phyloP scores from a whole-genome alignment of 164 flowering plant genomes.

The Nymphaea thermarum region DNA sequence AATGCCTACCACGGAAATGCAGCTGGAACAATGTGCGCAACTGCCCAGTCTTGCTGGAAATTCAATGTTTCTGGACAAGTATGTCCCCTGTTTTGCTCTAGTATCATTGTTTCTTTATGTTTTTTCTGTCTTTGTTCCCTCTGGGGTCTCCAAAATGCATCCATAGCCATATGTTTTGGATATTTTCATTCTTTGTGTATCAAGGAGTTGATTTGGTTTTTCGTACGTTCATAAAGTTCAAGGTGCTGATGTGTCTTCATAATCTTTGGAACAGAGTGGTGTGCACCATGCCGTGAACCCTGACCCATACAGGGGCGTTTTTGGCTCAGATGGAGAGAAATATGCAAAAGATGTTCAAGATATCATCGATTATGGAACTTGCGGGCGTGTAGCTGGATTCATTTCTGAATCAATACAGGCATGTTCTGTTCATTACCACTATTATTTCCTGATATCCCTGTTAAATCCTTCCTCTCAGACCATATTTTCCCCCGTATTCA shows the following conservation, averaged over 20 bases:
- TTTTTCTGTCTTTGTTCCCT: too few species aligned
- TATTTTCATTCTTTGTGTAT: too few species aligned
- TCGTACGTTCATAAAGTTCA: too few species aligned
- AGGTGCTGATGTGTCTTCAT: background rate
- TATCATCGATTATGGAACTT: slow-evolving; percentile 66
- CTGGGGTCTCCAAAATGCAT: too few species aligned
- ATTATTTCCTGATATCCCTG: background rate
- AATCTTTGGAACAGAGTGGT: slow-evolving; percentile 37
- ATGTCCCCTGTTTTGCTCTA: background rate
- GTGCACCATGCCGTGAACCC: slow-evolving; percentile 92
- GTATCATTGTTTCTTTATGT: background rate
- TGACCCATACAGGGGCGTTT: slow-evolving; percentile 80
- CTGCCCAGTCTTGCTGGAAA: slow-evolving; percentile 74
- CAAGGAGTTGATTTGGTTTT: too few species aligned
- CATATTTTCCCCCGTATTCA: background rate
- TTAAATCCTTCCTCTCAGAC: background rate
- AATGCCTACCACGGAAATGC: slow-evolving; percentile 94
- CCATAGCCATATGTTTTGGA: too few species aligned
- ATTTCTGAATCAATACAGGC: slow-evolving; percentile 92
- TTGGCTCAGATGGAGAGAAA: slow-evolving; percentile 75
- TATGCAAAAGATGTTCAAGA: slow-evolving; percentile 90
- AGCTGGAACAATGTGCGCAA: slow-evolving; percentile 88
- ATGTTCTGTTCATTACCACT: background rate
- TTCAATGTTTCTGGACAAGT: slow-evolving; percentile 73
- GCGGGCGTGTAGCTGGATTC: slow-evolving; percentile 76